These are phyloP conservation scores for Fusarium tanahbumbuense DNA, from an alignment of 2,329 filamentous ascomycete genomes.

Conservation along the genomic window DNA sequence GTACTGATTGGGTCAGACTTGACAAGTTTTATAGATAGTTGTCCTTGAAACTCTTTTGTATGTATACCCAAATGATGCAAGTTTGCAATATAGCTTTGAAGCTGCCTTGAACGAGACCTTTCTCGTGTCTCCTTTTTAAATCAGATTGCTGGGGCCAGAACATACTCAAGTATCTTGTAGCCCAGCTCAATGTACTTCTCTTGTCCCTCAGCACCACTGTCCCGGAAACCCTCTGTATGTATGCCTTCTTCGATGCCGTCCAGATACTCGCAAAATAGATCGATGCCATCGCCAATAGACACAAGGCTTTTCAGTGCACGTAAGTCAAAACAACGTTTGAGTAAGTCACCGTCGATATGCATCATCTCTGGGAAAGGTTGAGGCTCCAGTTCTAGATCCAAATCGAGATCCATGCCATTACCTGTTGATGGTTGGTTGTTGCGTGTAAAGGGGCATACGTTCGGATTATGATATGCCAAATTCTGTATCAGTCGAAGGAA, in stretches of 20 bases:
- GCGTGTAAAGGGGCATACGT: slow-evolving; percentile 61
- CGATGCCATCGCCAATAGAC: slow-evolving; percentile 47
- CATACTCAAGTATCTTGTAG: slow-evolving; percentile 66
- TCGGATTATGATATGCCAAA: slow-evolving; percentile 63
- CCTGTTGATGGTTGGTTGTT: slow-evolving; percentile 12
- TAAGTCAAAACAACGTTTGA: slow-evolving; percentile 64
- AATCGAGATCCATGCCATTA: slow-evolving; percentile 24
- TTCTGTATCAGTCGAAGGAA: slow-evolving; percentile 81
- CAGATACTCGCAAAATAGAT: slow-evolving; percentile 62
- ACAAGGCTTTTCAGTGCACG: slow-evolving; percentile 59
- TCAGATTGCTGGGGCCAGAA: slow-evolving; percentile 63
- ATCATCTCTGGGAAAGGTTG: slow-evolving; percentile 59
- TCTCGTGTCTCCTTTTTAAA: neutral
- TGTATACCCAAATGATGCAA: neutral
- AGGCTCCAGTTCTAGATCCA: slow-evolving; percentile 49
- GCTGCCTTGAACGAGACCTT: no score
- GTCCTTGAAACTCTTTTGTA: neutral
- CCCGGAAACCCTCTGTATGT: slow-evolving; percentile 52
- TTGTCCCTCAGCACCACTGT: slow-evolving; percentile 35
- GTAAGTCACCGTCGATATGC: slow-evolving; percentile 76
- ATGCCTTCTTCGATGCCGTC: slow-evolving; percentile 60
- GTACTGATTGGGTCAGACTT: neutral
- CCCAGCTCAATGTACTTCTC: slow-evolving; percentile 59
- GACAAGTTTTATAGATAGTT: neutral
- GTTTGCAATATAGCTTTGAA: neutral